Evolutionary conservation across 257 asterid genomes (phyloP), one percentile per base, ranked within the genome.

Genomic region (Verbascum thapsus): DNA sequence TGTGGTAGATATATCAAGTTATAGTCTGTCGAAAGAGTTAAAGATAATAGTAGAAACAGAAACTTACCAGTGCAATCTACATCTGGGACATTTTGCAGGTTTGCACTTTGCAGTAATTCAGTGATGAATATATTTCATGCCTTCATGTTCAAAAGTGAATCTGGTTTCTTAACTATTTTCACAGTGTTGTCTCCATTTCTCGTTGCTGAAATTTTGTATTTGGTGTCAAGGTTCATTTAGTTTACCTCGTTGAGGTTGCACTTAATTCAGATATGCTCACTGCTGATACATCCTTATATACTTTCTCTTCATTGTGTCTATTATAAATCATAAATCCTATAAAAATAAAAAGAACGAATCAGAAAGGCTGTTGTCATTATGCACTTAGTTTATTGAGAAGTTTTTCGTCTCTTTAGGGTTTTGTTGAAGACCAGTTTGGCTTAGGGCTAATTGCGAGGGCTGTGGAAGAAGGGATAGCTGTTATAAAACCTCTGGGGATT

Each of bases 401-500:
- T 11, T 9, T 19, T 62, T 49, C 19, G 69, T 52, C 39, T 56
- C 57, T 38, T 57, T 74, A 91, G 99, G 99, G 99, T 63, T 94
- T 92, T 81, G 97, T 92, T 16, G 98, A 92, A 76, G 99, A 94
- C 73, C 99, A 94, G 75, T 94, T 94, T 84, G 99, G 99, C 61
- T 77, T 94, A 68, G 99, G 99, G 35, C 87, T 94, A 60, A 94
- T 94, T 69, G 97, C 97, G 13, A 84, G 99, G 85, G 99, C 99
- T 39, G 96, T 94, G 51, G 99, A 94, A 75, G 99, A 94, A 75
- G 99, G 99, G 67, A 90, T 94, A 75, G 83, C 96, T 77, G 95
- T 94, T 64, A 83, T 94, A 76, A 94, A 94, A 63, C 95, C 99
- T 74, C 60, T 80, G 80, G 99, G 99, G 40, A 85, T 94, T 79